These are phyloP conservation scores for Phytophthora chlamydospora DNA, from an alignment of 352 stramenopile species.

Conservation along the genomic window DNA sequence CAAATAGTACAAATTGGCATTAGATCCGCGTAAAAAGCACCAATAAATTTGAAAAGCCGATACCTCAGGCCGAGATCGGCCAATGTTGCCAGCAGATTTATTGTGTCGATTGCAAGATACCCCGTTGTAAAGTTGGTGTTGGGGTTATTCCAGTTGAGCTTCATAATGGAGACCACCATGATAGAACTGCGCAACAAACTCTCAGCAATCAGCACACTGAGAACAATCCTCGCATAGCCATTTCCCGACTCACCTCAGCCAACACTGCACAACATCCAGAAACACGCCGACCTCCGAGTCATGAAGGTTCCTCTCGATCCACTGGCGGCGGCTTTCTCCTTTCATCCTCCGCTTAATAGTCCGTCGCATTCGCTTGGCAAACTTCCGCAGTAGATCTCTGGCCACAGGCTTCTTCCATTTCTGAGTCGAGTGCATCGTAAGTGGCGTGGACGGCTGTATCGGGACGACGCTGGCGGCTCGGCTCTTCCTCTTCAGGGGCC, in stretches of 20 bases:
- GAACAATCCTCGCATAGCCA: background rate
- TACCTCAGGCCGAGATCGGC: constrained; percentile 56
- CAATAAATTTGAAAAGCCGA: background rate
- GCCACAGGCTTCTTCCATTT: constrained; percentile 28
- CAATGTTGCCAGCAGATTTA: constrained; percentile 56
- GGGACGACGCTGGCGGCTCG: constrained; percentile 20
- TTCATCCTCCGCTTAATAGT: constrained; percentile 68
- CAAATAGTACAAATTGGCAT: background rate
- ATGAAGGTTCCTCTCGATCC: constrained; percentile 76
- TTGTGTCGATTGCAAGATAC: constrained; percentile 52
- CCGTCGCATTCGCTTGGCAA: constrained; percentile 30
- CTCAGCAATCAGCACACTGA: background rate
- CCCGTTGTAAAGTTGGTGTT: constrained; percentile 34
- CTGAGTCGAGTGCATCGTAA: constrained; percentile 8
- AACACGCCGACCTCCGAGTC: constrained; percentile 63
- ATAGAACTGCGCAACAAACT: constrained; percentile 30
- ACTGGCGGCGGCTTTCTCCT: constrained; percentile 68
- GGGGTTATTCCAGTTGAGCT: constrained; percentile 63
- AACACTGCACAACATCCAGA: constrained; percentile 60
- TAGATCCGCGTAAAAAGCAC: background rate
- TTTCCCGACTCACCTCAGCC: constrained; percentile 43
- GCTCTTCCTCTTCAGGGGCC: constrained; percentile 22
- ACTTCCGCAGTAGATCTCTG: constrained; percentile 19
- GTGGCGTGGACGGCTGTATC: constrained; percentile 7
- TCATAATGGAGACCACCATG: constrained; percentile 68